Evolutionary conservation across 116 monocot genomes (phyloP).

Genomic region (Cymodocea nodosa): DNA sequence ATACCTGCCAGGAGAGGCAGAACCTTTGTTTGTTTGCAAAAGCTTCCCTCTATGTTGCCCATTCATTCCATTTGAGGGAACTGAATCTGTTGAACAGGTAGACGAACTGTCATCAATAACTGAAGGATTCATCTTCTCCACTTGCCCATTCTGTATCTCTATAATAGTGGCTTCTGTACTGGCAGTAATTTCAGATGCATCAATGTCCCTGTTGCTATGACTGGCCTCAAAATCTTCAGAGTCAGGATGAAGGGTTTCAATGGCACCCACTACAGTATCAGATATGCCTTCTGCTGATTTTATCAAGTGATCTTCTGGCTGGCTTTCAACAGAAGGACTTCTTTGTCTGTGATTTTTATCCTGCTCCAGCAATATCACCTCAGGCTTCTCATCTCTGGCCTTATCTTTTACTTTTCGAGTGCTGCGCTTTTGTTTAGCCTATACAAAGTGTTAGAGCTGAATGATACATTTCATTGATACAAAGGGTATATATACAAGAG

Average conservation of each 20-base stretch:
- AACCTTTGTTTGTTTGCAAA: slow-evolving; percentile 17
- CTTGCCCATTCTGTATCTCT: slow-evolving; percentile 24
- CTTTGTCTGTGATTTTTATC: slow-evolving; percentile 16
- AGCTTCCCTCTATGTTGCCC: slow-evolving; percentile 34
- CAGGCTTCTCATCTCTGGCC: slow-evolving; percentile 50
- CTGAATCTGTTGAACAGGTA: slow-evolving; percentile 49
- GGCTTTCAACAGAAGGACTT: slow-evolving; percentile 22
- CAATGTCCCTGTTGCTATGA: slow-evolving; percentile 48
- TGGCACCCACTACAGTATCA: slow-evolving; percentile 34
- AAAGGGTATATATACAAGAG: no score
- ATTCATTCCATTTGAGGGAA: slow-evolving; percentile 42
- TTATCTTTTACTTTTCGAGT: slow-evolving; percentile 70
- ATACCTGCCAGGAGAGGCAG: slow-evolving; percentile 34
- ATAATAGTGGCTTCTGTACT: slow-evolving; percentile 11
- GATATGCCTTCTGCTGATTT: slow-evolving; percentile 17
- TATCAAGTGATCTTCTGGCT: slow-evolving; percentile 19
- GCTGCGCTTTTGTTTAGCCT: slow-evolving; percentile 81
- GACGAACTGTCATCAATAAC: slow-evolving; percentile 50
- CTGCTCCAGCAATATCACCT: slow-evolving; percentile 9
- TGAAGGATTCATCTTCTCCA: slow-evolving; percentile 23
- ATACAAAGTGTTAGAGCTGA: slow-evolving; percentile 40
- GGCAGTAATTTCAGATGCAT: slow-evolving; percentile 35
- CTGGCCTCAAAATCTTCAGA: slow-evolving; percentile 31
- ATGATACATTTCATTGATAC: slow-evolving; percentile 32
- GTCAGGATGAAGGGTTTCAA: slow-evolving; percentile 36